phyloP scores from a whole-genome alignment of 2,329 filamentous ascomycete genomes.

The Ascochyta viciae-villosae region DNA sequence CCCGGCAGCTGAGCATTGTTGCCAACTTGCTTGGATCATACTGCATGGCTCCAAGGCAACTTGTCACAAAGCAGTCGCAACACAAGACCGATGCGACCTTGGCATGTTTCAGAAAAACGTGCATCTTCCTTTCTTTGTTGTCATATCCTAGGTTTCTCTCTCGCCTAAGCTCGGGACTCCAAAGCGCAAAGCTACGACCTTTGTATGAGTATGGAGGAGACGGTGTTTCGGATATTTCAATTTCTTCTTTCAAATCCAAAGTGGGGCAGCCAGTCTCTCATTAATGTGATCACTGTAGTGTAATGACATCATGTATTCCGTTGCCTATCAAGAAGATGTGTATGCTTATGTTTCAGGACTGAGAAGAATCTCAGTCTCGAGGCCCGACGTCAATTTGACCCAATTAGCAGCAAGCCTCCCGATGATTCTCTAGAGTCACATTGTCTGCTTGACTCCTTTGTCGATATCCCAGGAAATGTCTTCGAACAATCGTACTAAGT shows the following conservation, averaged over 20 bases:
- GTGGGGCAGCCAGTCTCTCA: conserved; percentile 46
- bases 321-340: conserved; percentile 43
- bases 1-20: neutral
- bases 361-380: too few relatives aligned
- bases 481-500: neutral
- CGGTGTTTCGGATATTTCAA: conserved; percentile 15
- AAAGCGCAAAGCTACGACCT: conserved; percentile 11
- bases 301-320: conserved; percentile 46
- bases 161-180: neutral
- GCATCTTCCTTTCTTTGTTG: neutral
- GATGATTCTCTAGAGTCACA: too few relatives aligned
- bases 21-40: neutral
- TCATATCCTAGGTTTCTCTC: neutral
- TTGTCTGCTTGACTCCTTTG: neutral
- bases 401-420: neutral
- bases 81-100: neutral
- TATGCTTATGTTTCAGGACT: too few relatives aligned
- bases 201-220: conserved; percentile 25
- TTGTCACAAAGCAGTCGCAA: neutral
- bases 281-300: conserved; percentile 40
- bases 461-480: neutral
- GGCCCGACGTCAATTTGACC: too few relatives aligned
- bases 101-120: neutral
- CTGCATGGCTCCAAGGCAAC: neutral
- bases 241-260: conserved; percentile 28